Percentiles rank a stretch among this genome's conserved stretches.
Evolutionary conservation across 192 early-diverging fungal genomes (phyloP).

Genomic region (Umbelopsis ramanniana): DNA sequence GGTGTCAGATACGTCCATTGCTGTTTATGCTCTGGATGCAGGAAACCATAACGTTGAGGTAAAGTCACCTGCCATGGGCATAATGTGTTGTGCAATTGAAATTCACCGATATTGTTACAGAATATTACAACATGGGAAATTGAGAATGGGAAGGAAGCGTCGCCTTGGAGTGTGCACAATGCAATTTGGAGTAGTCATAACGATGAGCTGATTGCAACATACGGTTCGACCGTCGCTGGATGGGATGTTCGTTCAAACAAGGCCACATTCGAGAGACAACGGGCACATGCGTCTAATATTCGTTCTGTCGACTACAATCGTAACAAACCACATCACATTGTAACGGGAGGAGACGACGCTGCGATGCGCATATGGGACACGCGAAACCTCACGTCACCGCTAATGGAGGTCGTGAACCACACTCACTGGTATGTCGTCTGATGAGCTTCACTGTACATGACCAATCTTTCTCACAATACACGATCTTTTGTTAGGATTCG

Average conservation of each 20-base stretch:
- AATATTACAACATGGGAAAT: slow-evolving; percentile 10
- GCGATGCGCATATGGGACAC: slow-evolving; percentile 89
- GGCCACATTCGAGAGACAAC: slow-evolving; percentile 47
- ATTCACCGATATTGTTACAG: background rate
- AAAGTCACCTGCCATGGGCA: background rate
- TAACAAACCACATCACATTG: slow-evolving; percentile 83
- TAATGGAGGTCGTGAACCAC: slow-evolving; percentile 78
- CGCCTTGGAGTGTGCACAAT: slow-evolving; percentile 27
- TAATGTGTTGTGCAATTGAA: background rate
- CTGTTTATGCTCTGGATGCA: slow-evolving; percentile 50
- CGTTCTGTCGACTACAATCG: slow-evolving; percentile 85
- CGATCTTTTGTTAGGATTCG: slow-evolving; percentile 65
- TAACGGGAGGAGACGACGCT: slow-evolving; percentile 88
- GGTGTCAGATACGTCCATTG: background rate
- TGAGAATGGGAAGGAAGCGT: slow-evolving; percentile 21
- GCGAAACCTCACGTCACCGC: slow-evolving; percentile 53
- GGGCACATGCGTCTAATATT: slow-evolving; percentile 78
- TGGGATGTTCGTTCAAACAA: slow-evolving; percentile 67
- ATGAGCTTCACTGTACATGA: background rate
- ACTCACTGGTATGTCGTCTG: slow-evolving; percentile 73
- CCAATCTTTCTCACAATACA: background rate
- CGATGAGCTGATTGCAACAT: slow-evolving; percentile 61
- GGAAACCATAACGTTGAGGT: slow-evolving; percentile 10
- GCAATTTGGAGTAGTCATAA: slow-evolving; percentile 72
- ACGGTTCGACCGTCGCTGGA: slow-evolving; percentile 62